Conservation (phyloP, 2,329 filamentous ascomycete genomes). For the Pseudophaeomoniella oleicola region DNA sequence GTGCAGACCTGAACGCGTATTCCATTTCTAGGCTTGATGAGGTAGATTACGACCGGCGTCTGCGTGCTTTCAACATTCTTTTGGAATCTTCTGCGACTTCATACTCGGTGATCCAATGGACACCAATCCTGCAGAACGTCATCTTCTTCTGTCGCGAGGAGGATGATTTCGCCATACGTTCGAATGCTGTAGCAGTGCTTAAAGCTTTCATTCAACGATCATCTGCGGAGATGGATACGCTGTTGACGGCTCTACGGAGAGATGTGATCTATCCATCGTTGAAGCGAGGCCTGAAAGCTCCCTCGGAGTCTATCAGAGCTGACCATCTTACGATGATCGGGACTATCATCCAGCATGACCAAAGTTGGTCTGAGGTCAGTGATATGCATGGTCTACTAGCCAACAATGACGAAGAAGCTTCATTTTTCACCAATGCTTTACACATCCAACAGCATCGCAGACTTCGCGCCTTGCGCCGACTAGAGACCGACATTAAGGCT, state of each 20-base stretch:
- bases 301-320: constrained; percentile 68
- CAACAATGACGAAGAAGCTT: constrained; percentile 59
- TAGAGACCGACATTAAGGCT: constrained; percentile 53
- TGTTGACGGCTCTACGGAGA: constrained; percentile 45
- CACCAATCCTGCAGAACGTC: constrained; percentile 76
- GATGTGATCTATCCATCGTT: constrained; percentile 59
- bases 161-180: constrained; percentile 74
- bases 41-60: constrained; percentile 71
- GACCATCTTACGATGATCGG: constrained; percentile 73
- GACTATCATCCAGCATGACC: constrained; percentile 57
- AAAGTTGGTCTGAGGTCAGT: constrained; percentile 53
- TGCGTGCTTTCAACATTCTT: constrained; percentile 61
- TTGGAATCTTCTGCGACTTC: constrained; percentile 29
- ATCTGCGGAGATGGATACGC: constrained; percentile 25
- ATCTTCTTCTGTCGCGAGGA: constrained; percentile 74
- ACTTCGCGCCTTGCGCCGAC: constrained; percentile 63
- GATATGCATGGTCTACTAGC: constrained; percentile 61
- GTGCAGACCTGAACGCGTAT: constrained; percentile 68
- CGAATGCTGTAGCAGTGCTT: constrained; percentile 68
- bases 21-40: constrained; percentile 60
- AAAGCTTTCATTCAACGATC: constrained; percentile 61
- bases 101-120: constrained; percentile 64
- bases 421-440: constrained; percentile 86
- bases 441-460: constrained; percentile 81
- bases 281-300: constrained; percentile 59